A percentile compares a stretch with the other conserved stretches of the same genome.
Evolutionary conservation across 2,329 filamentous ascomycete genomes (phyloP).

Genomic region (Ophiocordyceps australis): DNA sequence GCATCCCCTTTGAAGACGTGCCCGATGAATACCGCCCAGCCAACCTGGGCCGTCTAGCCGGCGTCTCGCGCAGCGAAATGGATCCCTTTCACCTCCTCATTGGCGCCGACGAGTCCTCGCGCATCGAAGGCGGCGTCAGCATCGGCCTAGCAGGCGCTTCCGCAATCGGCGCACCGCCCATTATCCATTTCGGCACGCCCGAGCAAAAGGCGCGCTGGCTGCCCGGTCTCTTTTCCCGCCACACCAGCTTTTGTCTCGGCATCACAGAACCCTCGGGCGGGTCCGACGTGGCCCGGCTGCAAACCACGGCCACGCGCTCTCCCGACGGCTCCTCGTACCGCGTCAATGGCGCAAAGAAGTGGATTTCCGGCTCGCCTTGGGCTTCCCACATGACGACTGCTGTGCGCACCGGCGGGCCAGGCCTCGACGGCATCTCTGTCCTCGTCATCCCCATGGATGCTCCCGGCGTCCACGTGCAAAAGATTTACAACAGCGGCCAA

Average conservation of each 20-base stretch:
- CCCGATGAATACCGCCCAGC: slow-evolving; percentile 16
- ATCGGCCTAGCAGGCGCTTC: slow-evolving; percentile 40
- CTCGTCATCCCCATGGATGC: slow-evolving; percentile 33
- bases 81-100: slow-evolving; percentile 39
- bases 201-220: slow-evolving; percentile 31
- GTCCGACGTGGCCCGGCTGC: slow-evolving; percentile 45
- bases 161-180: slow-evolving; percentile 43
- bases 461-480: slow-evolving; percentile 27
- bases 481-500: slow-evolving; percentile 47
- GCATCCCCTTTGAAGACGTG: slow-evolving; percentile 16
- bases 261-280: slow-evolving; percentile 45
- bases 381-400: slow-evolving; percentile 44
- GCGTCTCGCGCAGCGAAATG: slow-evolving; percentile 26
- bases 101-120: slow-evolving; percentile 32
- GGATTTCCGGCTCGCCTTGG: slow-evolving; percentile 46
- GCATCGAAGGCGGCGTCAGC: slow-evolving; percentile 36
- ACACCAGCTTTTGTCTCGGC: slow-evolving; percentile 43
- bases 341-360: slow-evolving; percentile 51
- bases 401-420: slow-evolving; percentile 36
- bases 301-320: slow-evolving; percentile 33
- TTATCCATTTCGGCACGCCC: slow-evolving; percentile 42
- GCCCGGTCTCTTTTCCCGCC: slow-evolving; percentile 36
- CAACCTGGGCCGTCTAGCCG: slow-evolving; percentile 14
- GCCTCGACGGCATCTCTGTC: slow-evolving; percentile 33
- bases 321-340: slow-evolving; percentile 31